Evolutionary conservation across 495 filamentous ascomycete species (phyloP).

Genomic region (Acidomyces sp.): DNA sequence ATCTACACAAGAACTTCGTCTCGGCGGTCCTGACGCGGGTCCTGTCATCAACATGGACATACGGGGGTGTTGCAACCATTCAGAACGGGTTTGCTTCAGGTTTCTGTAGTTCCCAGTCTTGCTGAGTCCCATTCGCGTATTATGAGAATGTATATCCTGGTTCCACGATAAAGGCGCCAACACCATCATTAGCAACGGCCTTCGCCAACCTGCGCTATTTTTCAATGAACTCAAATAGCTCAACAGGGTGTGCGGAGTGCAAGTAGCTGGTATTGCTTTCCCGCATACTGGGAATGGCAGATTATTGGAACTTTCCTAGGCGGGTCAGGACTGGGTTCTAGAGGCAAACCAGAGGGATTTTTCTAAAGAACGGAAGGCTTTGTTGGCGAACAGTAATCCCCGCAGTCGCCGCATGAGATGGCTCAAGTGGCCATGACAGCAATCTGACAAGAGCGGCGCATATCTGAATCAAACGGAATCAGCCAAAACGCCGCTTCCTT

Average conservation of each 20-base stretch:
- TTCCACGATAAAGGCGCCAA: conserved; percentile 34
- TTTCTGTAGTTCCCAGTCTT: conserved; percentile 47
- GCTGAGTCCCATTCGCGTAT: conserved; percentile 42
- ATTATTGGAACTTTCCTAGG: background rate
- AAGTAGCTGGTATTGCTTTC: background rate
- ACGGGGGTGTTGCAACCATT: too few species aligned
- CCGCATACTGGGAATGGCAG: background rate
- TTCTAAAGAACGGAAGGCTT: too few species aligned
- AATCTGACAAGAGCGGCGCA: too few species aligned
- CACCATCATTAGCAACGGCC: background rate
- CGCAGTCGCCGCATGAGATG: too few species aligned
- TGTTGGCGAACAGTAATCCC: too few species aligned
- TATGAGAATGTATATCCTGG: conserved; percentile 47
- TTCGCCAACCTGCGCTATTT: background rate
- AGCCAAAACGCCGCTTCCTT: too few species aligned
- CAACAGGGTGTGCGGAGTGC: background rate
- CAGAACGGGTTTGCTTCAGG: conserved; percentile 45
- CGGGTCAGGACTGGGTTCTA: background rate
- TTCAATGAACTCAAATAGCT: background rate
- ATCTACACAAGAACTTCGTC: too few species aligned
- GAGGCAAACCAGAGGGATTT: too few species aligned
- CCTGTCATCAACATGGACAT: too few species aligned
- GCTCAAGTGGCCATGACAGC: too few species aligned
- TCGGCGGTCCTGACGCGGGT: too few species aligned
- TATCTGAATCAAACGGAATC: too few species aligned